Evolutionary conservation across 176 grass and related monocot genomes (phyloP), one percentile per base, ranked within the genome.

Genomic region (Eleusine indica): DNA sequence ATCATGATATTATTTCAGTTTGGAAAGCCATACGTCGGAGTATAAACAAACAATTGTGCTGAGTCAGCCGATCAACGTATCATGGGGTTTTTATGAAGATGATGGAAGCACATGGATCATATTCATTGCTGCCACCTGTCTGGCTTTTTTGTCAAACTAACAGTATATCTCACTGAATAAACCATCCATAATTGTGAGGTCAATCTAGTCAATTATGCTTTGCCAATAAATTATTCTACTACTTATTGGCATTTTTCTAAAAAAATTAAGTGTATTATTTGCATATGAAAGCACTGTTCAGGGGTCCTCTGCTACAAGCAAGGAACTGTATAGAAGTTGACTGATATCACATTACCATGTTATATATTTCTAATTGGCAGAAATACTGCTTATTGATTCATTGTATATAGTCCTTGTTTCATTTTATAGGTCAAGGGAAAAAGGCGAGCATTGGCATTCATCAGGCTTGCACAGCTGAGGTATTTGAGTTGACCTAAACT

Each of bases 401-500:
- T 71, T 71, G 67, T 8, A 41, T 35, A 35, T 21, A 21, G 38
- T 70, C 35, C 7, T 52, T 16, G 41, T 47, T 15, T 21, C 62
- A 32, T 79, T 88, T 82, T 68, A 73, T 41, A 77, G 66, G 78
- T 73, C 57, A 16, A 58, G 38, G 78, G 48, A 0, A 82, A 89
- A 82, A 22, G 10, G 43, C 10, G 38, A 21, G 30, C 46, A 18
- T 70, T 68, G 66, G 29, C 54, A 79, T 67, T 68, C 48, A 70
- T 80, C 66, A 30, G 21, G 79, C 37, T 4, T 57, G 73, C 73
- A 60, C 57, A 17, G 47, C 38, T 69, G 79, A 37, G 14, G 21
- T 70, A 86, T 40, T 77, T 47, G 60, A 83, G 74, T 74, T 86
- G 84, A 86, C 79, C 74, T 43, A 9, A 86, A 65, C 71, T 8